phyloP scores from a whole-genome alignment of 768 basidiomycete genomes.

The Sporobolomyces pararoseus region DNA sequence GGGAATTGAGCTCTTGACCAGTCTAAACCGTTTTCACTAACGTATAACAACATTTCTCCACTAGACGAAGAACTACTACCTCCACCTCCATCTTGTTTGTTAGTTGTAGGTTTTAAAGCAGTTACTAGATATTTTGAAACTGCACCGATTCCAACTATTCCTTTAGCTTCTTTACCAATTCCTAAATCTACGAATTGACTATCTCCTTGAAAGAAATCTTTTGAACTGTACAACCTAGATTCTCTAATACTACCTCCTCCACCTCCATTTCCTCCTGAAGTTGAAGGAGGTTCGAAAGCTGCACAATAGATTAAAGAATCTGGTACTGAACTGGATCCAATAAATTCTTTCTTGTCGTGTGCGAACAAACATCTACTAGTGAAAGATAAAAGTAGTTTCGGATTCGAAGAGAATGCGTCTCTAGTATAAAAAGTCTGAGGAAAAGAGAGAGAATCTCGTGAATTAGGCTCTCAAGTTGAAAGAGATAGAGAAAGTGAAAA shows the following conservation, averaged over 20 bases:
- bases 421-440: slow-evolving; percentile 80
- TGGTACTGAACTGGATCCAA: slow-evolving; percentile 64
- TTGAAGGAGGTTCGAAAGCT: slow-evolving; percentile 63
- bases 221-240: slow-evolving; percentile 69
- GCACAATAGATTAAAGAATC: slow-evolving; percentile 81
- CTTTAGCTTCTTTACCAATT: slow-evolving; percentile 76
- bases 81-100: slow-evolving; percentile 46
- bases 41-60: slow-evolving; percentile 74
- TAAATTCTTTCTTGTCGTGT: slow-evolving; percentile 77
- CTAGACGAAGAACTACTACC: slow-evolving; percentile 44
- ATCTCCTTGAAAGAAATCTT: slow-evolving; percentile 72
- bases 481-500: slow-evolving; percentile 60
- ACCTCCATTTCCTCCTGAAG: no score
- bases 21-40: slow-evolving; percentile 70
- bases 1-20: slow-evolving; percentile 94
- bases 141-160: slow-evolving; percentile 87
- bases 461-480: slow-evolving; percentile 83
- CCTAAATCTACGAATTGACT: slow-evolving; percentile 70
- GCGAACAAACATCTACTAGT: slow-evolving; percentile 82
- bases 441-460: no score
- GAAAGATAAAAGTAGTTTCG: slow-evolving; percentile 63
- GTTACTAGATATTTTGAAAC: slow-evolving; percentile 90
- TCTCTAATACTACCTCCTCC: no score
- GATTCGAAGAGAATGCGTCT: slow-evolving; percentile 67
- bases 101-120: slow-evolving; percentile 64